Evolutionary conservation across 768 basidiomycete genomes (phyloP).

Genomic region (Xerocomellus chrysenteron): DNA sequence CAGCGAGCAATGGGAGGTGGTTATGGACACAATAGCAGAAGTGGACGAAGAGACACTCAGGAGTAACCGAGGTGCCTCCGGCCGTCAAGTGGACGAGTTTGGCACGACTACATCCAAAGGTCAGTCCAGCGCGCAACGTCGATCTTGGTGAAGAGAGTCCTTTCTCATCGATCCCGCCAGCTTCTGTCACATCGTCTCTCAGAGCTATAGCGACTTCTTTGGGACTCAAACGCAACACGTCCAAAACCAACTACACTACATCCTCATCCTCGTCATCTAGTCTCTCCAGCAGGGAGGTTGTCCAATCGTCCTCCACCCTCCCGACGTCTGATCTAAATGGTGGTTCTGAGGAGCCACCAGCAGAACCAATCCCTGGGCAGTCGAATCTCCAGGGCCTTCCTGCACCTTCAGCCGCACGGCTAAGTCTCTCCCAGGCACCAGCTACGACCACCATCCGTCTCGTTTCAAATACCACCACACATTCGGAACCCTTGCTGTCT

Average conservation of each 20-base stretch:
- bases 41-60: conserved; percentile 48
- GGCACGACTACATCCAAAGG: conserved; percentile 68
- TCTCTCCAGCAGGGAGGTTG: conserved; percentile 20
- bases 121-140: conserved; percentile 30
- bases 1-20: conserved; percentile 81
- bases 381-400: conserved; percentile 57
- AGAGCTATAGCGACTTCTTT: conserved; percentile 74
- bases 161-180: conserved; percentile 32
- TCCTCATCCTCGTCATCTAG: conserved; percentile 37
- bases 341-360: conserved; percentile 23
- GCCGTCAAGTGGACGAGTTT: conserved; percentile 60
- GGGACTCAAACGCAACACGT: conserved; percentile 56
- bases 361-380: conserved; percentile 59
- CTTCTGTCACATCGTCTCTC: conserved; percentile 69
- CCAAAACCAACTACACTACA: conserved; percentile 9
- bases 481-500: conserved; percentile 27
- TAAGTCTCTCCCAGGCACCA: conserved; percentile 54
- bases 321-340: conserved; percentile 27
- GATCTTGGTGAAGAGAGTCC: neutral
- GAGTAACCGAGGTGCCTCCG: conserved; percentile 42
- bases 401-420: conserved; percentile 57
- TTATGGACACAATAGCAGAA: conserved; percentile 82
- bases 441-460: conserved; percentile 50
- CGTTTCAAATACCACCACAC: conserved; percentile 31
- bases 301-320: conserved; percentile 27